These are phyloP conservation scores for Botrytis sinoallii DNA, from an alignment of 2,329 filamentous ascomycete genomes.

Conservation along the genomic window DNA sequence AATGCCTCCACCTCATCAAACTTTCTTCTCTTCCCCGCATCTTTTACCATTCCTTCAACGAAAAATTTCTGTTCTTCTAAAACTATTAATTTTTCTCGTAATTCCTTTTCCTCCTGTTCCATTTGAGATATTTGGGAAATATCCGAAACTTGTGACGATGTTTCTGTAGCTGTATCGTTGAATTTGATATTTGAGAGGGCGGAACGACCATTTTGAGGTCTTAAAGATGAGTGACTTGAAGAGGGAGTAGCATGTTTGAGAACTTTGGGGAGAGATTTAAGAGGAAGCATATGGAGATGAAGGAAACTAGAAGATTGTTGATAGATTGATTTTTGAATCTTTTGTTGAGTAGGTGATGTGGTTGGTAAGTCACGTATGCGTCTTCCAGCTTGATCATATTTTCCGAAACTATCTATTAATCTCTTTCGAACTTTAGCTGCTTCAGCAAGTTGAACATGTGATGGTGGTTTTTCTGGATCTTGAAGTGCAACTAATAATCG, in stretches of 20 bases:
- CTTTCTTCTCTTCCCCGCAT: conserved; percentile 62
- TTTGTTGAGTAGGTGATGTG: conserved; percentile 58
- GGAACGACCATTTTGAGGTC: conserved; percentile 28
- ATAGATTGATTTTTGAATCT: conserved; percentile 66
- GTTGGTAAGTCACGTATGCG: conserved; percentile 66
- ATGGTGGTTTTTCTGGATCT: conserved; percentile 54
- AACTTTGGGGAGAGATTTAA: conserved; percentile 59
- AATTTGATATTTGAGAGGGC: conserved; percentile 60
- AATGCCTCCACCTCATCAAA: conserved; percentile 68
- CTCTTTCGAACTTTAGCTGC: conserved; percentile 69
- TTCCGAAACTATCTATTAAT: conserved; percentile 67
- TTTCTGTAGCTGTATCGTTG: conserved; percentile 46
- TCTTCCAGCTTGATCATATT: conserved; percentile 66
- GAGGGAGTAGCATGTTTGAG: conserved; percentile 59
- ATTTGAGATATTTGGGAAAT: conserved; percentile 59
- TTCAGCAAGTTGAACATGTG: conserved; percentile 56
- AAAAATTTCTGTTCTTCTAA: conserved; percentile 72
- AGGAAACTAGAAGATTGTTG: conserved; percentile 67
- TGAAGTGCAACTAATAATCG: conserved; percentile 61
- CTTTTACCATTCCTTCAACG: conserved; percentile 66
- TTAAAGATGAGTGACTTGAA: conserved; percentile 35
- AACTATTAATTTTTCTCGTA: conserved; percentile 64
- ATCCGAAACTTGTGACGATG: conserved; percentile 50
- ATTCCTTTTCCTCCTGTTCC: conserved; percentile 66
- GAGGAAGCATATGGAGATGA: conserved; percentile 71